Conservation (phyloP, 805 yeast genomes). For the Ogataea wickerhamii region DNA sequence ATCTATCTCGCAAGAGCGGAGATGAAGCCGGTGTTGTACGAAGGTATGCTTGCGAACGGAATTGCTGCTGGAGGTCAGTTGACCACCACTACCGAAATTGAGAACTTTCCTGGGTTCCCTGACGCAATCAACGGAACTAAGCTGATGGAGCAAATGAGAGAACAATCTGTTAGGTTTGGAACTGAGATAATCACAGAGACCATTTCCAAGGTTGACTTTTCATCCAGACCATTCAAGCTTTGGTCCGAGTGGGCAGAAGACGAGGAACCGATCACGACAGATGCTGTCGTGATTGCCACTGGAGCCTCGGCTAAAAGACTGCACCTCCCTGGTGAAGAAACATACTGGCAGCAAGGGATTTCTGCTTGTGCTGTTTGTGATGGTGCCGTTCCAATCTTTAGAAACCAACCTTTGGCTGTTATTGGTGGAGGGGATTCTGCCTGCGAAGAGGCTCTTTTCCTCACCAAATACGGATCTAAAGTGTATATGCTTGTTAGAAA, state of each 20-base stretch:
- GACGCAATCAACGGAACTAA: constrained; percentile 82
- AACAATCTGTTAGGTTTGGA: constrained; percentile 84
- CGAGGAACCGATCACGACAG: constrained; percentile 85
- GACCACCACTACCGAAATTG: constrained; percentile 97
- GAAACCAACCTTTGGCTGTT: constrained; percentile 96
- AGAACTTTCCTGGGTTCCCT: constrained; percentile 99
- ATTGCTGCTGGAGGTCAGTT: constrained; percentile 99
- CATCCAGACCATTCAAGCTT: constrained; percentile 86
- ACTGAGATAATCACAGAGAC: constrained; percentile 95
- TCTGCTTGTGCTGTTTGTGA: constrained; percentile 99
- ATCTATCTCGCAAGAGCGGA: constrained; percentile 96
- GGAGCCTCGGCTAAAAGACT: constrained; percentile 98
- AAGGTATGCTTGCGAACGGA: constrained; percentile 96
- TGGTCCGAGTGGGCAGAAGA: constrained; percentile 98
- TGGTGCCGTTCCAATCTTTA: constrained; percentile 98
- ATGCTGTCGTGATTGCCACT: constrained; percentile 89
- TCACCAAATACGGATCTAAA: constrained; percentile 97
- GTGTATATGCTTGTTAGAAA: constrained; percentile 92
- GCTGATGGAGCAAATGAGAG: constrained; percentile 92
- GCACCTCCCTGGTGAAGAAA: constrained; percentile 92
- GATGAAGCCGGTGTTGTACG: constrained; percentile 87
- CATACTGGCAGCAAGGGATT: constrained; percentile 98
- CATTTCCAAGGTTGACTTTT: constrained; percentile 84
- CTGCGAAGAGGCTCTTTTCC: constrained; percentile 96
- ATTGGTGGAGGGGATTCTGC: constrained; percentile 99